Base-by-base conservation (phyloP, 2,329 filamentous ascomycete species). In the Scorias spongiosa region DNA sequence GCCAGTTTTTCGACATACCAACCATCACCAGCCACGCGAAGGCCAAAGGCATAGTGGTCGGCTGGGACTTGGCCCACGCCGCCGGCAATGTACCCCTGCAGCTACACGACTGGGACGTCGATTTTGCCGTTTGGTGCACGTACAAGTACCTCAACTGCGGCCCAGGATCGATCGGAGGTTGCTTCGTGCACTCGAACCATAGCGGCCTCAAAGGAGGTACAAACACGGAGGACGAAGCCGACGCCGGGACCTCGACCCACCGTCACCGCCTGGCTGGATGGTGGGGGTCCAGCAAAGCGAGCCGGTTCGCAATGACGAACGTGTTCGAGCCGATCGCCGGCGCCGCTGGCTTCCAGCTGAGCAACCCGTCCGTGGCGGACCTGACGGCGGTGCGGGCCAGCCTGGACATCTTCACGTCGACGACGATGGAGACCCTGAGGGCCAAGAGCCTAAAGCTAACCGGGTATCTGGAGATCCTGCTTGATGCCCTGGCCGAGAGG, bases 101-200 rank as follows among this genome's bases (percentile, higher is more conserved):
- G 46, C 70, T 94, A 15, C 86, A 93, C 62, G 84, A 89, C 54
- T 94, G 87, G 87, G 74, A 83, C 51, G 85, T 93, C 29, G 87
- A 94, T 61, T 93, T 93, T 55, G 87, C 88, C 12, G 84, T 76
- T 43, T 94, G 87, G 87, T 94, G 87, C 63, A 88, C 81, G 14
- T 94, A 94, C 71, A 94, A 94, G 66, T 94, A 94, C 66, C 74
- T 93, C 60, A 93, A 93, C 58, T 78, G 80, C 20, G 87, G 87
- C 0, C 85, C 87, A 0, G 87, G 87, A 3, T 73, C 79, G 12
- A 93, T 93, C 49, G 85, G 76, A 1, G 86, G 81, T 0, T 68
- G 81, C 1, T 94, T 87, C 51, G 81, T 94, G 8, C 85, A 94
- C 60, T 76, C 84, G 57, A 70, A 67, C 34, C 81, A 93, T 58